phyloP scores from a whole-genome alignment of 164 flowering plant species.

The Nymphaea colorata region DNA sequence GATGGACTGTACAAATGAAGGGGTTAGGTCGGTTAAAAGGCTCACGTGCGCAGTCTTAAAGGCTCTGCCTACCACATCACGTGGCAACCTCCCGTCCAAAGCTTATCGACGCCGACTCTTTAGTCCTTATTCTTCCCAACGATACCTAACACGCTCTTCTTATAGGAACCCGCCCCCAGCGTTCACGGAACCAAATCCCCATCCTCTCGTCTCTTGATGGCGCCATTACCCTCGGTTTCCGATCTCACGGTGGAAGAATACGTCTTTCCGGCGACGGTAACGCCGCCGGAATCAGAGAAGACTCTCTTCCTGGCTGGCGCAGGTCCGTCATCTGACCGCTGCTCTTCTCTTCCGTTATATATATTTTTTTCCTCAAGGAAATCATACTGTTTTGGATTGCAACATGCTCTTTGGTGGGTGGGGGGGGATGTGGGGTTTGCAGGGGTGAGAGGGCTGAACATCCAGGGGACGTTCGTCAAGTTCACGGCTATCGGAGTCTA shows the following conservation, averaged over 20 bases:
- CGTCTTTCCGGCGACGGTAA: constrained; percentile 38
- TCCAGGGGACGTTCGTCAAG: constrained; percentile 62
- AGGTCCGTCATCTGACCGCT: constrained; percentile 20
- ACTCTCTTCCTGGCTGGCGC: constrained; percentile 80
- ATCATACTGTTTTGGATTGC: not conserved
- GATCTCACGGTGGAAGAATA: constrained; percentile 35
- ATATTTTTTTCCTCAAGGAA: not conserved
- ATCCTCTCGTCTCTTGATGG: no score
- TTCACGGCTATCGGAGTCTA: constrained; percentile 80
- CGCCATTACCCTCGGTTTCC: constrained; percentile 4
- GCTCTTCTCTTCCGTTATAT: not conserved
- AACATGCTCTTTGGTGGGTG: not conserved
- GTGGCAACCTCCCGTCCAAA: no score
- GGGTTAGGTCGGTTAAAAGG: no score
- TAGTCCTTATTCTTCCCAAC: no score
- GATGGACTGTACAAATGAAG: no score
- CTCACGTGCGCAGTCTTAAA: no score
- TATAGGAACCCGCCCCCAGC: no score
- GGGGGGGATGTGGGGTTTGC: constrained; percentile 4
- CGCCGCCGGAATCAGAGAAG: constrained; percentile 49
- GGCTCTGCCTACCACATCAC: no score
- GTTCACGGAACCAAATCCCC: no score
- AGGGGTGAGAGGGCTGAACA: constrained; percentile 77
- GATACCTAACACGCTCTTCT: no score
- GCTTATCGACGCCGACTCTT: no score